Conservation (phyloP, 768 basidiomycete genomes). For the Butyriboletus loyo region DNA sequence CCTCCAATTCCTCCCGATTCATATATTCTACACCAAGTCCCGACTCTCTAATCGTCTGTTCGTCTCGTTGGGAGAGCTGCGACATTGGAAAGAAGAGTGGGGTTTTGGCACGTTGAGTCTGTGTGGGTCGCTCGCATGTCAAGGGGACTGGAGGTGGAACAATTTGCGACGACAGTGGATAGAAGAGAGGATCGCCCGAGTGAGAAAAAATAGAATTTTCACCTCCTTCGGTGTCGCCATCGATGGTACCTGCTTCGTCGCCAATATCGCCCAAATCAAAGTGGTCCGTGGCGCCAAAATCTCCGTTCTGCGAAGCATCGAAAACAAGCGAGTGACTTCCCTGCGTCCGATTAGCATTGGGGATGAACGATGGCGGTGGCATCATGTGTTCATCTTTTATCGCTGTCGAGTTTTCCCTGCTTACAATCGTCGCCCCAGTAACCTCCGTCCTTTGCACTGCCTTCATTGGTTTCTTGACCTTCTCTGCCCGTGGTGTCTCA, state of each 20-base stretch:
- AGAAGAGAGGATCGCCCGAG: conserved; percentile 19
- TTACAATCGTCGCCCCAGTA: conserved; percentile 4
- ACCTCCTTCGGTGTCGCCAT: conserved; percentile 1
- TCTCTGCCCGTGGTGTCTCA: conserved; percentile 46
- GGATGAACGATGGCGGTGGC: conserved; percentile 36
- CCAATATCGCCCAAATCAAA: neutral
- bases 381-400: conserved; percentile 32
- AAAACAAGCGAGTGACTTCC: conserved; percentile 10
- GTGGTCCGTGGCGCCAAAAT: conserved; percentile 15
- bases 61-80: conserved; percentile 58
- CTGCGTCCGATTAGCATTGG: conserved; percentile 14
- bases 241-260: neutral
- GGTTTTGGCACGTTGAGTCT: conserved; percentile 11
- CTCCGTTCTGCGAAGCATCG: conserved; percentile 13
- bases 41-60: conserved; percentile 51
- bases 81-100: conserved; percentile 49
- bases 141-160: conserved; percentile 4
- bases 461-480: conserved; percentile 39
- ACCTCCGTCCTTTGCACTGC: conserved; percentile 33
- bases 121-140: conserved; percentile 1
- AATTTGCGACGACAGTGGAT: conserved; percentile 24
- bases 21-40: conserved; percentile 70
- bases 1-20: conserved; percentile 57
- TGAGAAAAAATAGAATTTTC: conserved; percentile 3
- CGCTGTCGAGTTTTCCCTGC: conserved; percentile 13